These are phyloP conservation scores for Astrothelium macrocarpum DNA, from an alignment of 495 filamentous ascomycete species.

Conservation along the genomic window DNA sequence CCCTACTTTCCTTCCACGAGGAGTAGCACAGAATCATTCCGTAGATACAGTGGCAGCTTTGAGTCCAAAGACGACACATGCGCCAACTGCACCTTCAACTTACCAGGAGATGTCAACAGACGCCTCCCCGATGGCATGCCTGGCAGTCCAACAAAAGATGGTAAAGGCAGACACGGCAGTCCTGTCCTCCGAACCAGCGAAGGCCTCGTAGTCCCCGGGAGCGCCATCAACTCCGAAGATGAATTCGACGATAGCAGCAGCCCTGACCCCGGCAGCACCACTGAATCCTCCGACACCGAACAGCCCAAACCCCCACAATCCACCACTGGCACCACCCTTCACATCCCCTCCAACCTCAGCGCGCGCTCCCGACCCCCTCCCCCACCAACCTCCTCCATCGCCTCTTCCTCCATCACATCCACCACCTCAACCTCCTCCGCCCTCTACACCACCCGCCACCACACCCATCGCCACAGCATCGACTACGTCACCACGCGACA, in stretches of 20 bases:
- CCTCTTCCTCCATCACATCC: not conserved
- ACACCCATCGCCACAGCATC: conserved; percentile 62
- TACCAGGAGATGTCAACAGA: conserved; percentile 46
- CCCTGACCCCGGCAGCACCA: conserved; percentile 12
- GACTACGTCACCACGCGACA: conserved; percentile 82
- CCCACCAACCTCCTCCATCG: not conserved
- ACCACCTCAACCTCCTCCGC: not conserved
- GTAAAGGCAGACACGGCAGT: conserved; percentile 43
- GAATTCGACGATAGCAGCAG: conserved; percentile 8
- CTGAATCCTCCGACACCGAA: conserved; percentile 24
- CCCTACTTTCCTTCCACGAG: conserved; percentile 34
- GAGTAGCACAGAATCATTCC: conserved; percentile 31
- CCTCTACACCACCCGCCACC: conserved; percentile 2
- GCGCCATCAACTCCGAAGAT: conserved; percentile 13
- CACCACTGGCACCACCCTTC: not conserved
- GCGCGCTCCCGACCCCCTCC: not conserved
- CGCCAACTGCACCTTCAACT: conserved; percentile 48
- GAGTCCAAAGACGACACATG: conserved; percentile 48
- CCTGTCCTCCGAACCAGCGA: conserved; percentile 50
- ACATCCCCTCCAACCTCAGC: not conserved
- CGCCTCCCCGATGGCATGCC: conserved; percentile 46
- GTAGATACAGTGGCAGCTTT: conserved; percentile 20
- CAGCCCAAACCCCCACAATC: conserved; percentile 17
- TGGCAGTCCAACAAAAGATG: conserved; percentile 40
- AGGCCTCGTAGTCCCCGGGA: conserved; percentile 24